A percentile compares a stretch with the other conserved stretches of the same genome.
phyloP scores from a whole-genome alignment of 2,329 filamentous ascomycete genomes.

The Trichoderma sp. region DNA sequence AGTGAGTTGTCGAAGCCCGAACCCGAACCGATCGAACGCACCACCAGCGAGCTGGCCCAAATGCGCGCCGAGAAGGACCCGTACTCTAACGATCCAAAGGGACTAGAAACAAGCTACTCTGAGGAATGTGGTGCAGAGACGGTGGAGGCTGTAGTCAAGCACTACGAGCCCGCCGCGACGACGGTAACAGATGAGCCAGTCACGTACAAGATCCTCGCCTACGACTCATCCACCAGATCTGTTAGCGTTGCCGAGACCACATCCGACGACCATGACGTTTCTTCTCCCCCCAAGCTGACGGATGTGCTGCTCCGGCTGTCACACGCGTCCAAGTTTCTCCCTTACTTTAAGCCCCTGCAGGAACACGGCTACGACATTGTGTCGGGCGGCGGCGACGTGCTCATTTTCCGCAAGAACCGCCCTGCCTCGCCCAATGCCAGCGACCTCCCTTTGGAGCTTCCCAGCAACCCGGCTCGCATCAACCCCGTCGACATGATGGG shows the following conservation, averaged over 20 bases:
- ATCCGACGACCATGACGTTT: constrained; percentile 49
- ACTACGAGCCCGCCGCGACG: constrained; percentile 23
- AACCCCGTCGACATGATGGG: constrained; percentile 62
- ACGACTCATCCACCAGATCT: constrained; percentile 57
- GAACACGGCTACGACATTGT: constrained; percentile 65
- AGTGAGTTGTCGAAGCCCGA: constrained; percentile 29
- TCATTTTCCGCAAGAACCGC: constrained; percentile 64
- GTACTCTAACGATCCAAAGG: constrained; percentile 47
- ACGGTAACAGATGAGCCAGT: constrained; percentile 16
- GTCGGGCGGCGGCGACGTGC: constrained; percentile 59
- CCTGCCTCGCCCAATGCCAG: constrained; percentile 23
- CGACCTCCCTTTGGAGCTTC: background rate
- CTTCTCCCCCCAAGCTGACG: constrained; percentile 54
- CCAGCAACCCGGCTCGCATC: constrained; percentile 29
- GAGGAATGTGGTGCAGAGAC: constrained; percentile 41
- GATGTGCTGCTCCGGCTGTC: constrained; percentile 60
- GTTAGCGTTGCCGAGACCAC: constrained; percentile 61
- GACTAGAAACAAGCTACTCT: constrained; percentile 47
- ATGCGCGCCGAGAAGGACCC: constrained; percentile 33
- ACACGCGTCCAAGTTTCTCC: constrained; percentile 63
- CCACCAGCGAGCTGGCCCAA: constrained; percentile 1
- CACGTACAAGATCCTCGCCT: constrained; percentile 64
- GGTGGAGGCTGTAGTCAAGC: constrained; percentile 38
- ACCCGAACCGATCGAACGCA: constrained; percentile 31
- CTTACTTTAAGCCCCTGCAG: constrained; percentile 59